Percentiles rank a stretch among this genome's conserved stretches.
Conservation (phyloP, 352 stramenopile genomes). For the Globisporangium cystogenes region DNA sequence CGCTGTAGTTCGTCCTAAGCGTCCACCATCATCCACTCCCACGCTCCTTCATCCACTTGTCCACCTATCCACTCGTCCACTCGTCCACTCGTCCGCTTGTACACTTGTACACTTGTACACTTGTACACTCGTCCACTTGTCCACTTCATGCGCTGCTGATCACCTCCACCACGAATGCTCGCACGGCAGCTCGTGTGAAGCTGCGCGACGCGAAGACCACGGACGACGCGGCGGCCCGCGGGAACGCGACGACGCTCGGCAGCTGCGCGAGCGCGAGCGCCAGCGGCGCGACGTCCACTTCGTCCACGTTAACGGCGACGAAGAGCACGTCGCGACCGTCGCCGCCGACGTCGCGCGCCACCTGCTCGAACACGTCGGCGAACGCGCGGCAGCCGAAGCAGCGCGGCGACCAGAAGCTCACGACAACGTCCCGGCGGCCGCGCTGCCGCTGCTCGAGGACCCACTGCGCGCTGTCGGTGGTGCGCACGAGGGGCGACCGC, state of each 20-base stretch:
- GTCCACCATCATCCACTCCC: no score
- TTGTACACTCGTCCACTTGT: no score
- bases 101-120: no score
- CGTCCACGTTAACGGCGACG: conserved; percentile 15
- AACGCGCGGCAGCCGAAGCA: conserved; percentile 16
- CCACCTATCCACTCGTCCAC: no score
- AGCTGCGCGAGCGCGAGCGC: conserved; percentile 3
- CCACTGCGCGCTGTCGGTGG: neutral
- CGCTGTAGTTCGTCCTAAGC: neutral
- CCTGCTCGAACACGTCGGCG: conserved; percentile 10
- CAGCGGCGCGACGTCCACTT: conserved; percentile 11
- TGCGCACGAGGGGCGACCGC: neutral
- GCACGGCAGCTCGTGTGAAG: conserved; percentile 7
- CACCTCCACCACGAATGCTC: conserved; percentile 9
- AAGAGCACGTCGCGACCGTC: conserved; percentile 3
- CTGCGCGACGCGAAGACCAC: conserved; percentile 2
- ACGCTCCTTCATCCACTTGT: no score
- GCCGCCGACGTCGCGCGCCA: neutral
- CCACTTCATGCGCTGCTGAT: no score
- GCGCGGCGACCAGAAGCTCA: conserved; percentile 16
- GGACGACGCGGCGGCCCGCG: neutral
- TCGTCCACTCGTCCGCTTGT: no score
- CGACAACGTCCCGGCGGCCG: conserved; percentile 9
- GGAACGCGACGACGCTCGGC: conserved; percentile 9
- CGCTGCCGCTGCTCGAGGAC: conserved; percentile 1